Evolutionary conservation across 148 eudicot species (phyloP).

Genomic region (Suaeda aralocaspica): DNA sequence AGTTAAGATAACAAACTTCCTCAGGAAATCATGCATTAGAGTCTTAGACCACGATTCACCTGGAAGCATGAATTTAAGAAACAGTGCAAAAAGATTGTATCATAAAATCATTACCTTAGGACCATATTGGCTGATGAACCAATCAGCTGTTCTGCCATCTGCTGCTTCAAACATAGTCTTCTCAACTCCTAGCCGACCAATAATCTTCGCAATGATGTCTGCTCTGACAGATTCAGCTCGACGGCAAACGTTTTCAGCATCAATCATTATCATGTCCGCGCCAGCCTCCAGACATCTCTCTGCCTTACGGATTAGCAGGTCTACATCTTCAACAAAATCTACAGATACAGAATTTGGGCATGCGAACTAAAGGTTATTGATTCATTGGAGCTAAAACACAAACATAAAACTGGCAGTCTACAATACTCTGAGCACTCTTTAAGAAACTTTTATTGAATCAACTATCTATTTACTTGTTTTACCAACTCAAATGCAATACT

Average conservation of each 20-base stretch:
- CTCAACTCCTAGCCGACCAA: conserved; percentile 82
- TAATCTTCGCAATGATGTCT: conserved; percentile 75
- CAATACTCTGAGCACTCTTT: background rate
- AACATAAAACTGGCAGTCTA: background rate
- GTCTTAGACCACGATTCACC: too few relatives aligned
- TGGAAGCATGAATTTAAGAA: background rate
- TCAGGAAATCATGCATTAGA: too few relatives aligned
- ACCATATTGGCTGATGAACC: conserved; percentile 89
- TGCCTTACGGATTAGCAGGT: conserved; percentile 70
- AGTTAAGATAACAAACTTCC: too few relatives aligned
- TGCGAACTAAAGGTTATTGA: background rate
- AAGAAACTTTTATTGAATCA: background rate
- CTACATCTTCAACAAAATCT: conserved; percentile 87
- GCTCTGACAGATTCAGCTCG: conserved; percentile 64
- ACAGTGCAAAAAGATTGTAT: background rate
- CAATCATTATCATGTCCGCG: conserved; percentile 92
- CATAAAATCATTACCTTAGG: conserved; percentile 49
- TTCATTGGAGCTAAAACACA: background rate
- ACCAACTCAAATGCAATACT: background rate
- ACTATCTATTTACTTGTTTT: background rate
- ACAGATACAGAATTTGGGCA: conserved; percentile 13
- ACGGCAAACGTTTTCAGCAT: conserved; percentile 77
- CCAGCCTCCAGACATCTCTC: conserved; percentile 98
- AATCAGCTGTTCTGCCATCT: conserved; percentile 67
- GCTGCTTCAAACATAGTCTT: conserved; percentile 95